Evolutionary conservation across 177 flowering plant species (phyloP), one percentile per base, ranked within the genome.

Genomic region (Vitis hybrid): DNA sequence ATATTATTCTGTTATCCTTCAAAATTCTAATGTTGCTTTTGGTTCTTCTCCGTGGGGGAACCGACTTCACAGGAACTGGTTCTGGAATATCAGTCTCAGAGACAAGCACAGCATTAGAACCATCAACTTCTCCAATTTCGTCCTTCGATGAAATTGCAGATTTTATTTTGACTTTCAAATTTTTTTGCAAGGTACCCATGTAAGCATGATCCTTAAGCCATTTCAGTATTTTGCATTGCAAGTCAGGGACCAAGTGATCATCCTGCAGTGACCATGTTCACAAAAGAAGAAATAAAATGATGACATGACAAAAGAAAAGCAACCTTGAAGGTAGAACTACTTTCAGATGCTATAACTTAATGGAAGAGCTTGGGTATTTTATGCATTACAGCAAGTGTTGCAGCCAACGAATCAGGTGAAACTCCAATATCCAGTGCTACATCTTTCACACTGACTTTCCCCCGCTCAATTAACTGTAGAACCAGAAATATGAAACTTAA

Each of bases 381-480:
- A 64, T 55, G 62, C 50, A 83, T 74, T 87, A 91, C 98, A 76
- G 77, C 75, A 72, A 94, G 84, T 16, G 71, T 70, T 66, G 81
- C 72, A 58, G 77, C 73, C 72, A 94, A 80, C 20, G 79, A 78
- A 78, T 86, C 90, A 6, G 82, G 75, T 9, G 93, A 74, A 49
- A 86, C 76, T 65, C 93, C 97, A 76, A 88, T 86, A 61, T 90
- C 95, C 53, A 71, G 70, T 55, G 97, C 97, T 39, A 90, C 82
- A 77, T 90, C 92, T 65, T 80, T 82, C 70, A 84, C 67, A 66
- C 65, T 68, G 51, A 86, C 89, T 76, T 91, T 92, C 61, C 95
- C 97, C 31, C 80, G 77, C 66, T 88, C 92, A 75, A 89, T 79
- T 75, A 94, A 76, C 98, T 94, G 83, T 75, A 77, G 8, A 63